Conservation (phyloP, 2,329 filamentous ascomycete species). For the Hypoxylon sp. region DNA sequence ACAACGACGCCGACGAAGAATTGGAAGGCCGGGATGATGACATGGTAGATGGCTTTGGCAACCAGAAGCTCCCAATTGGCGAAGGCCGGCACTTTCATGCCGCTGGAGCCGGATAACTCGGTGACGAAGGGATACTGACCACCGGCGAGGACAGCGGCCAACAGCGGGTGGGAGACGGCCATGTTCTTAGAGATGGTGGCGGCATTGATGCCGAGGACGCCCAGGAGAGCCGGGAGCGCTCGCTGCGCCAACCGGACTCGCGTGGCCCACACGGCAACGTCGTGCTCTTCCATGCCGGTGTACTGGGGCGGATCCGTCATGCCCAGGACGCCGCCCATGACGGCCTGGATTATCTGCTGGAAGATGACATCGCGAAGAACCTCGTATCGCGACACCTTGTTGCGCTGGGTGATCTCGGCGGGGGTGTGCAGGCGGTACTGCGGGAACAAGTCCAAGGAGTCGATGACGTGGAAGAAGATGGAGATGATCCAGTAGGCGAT, state of each 20-base stretch:
- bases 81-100: slow-evolving; percentile 71
- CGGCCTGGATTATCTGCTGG: slow-evolving; percentile 89
- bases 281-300: slow-evolving; percentile 80
- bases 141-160: slow-evolving; percentile 79
- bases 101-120: slow-evolving; percentile 61
- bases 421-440: slow-evolving; percentile 95
- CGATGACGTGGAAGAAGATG: slow-evolving; percentile 85
- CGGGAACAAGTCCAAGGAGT: slow-evolving; percentile 84
- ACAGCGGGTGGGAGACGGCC: slow-evolving; percentile 71
- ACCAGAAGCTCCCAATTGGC: slow-evolving; percentile 80
- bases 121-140: slow-evolving; percentile 80
- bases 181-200: slow-evolving; percentile 77
- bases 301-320: slow-evolving; percentile 77
- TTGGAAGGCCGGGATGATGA: slow-evolving; percentile 77
- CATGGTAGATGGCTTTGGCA: slow-evolving; percentile 82
- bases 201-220: slow-evolving; percentile 78
- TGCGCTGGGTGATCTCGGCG: slow-evolving; percentile 85
- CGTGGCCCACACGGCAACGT: slow-evolving; percentile 89
- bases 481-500: slow-evolving; percentile 90
- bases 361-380: slow-evolving; percentile 90
- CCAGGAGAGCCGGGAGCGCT: slow-evolving; percentile 75
- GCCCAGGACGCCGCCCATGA: slow-evolving; percentile 71
- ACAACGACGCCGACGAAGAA: slow-evolving; percentile 76
- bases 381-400: slow-evolving; percentile 84
- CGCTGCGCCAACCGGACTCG: slow-evolving; percentile 81